Conservation (phyloP, 2,329 filamentous ascomycete genomes). For the Pyrenophora teres region DNA sequence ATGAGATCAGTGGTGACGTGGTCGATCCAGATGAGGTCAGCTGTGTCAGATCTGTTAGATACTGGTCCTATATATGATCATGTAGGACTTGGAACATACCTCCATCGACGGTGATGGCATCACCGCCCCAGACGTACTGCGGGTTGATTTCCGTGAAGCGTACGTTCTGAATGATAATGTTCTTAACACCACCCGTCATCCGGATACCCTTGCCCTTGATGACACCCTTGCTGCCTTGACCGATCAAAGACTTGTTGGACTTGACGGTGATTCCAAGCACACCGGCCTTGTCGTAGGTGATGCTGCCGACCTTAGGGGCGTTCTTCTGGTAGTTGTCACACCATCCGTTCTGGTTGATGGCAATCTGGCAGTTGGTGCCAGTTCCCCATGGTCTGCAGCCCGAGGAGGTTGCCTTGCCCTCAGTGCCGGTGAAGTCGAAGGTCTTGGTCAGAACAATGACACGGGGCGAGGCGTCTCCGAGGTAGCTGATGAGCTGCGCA, state of each 20-base stretch:
- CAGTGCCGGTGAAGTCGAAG: slow-evolving; percentile 61
- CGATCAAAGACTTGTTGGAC: slow-evolving; percentile 64
- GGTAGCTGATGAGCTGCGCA: slow-evolving; percentile 63
- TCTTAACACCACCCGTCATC: slow-evolving; percentile 48
- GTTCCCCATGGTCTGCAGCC: slow-evolving; percentile 60
- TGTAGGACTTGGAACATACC: slow-evolving; percentile 23
- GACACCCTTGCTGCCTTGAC: slow-evolving; percentile 57
- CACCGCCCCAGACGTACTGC: slow-evolving; percentile 44
- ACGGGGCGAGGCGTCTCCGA: slow-evolving; percentile 58
- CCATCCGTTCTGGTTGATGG: slow-evolving; percentile 65
- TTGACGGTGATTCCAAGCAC: slow-evolving; percentile 57
- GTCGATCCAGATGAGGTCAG: slow-evolving; percentile 33
- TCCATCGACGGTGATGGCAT: slow-evolving; percentile 41
- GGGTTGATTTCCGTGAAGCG: slow-evolving; percentile 53
- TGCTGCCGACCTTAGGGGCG: slow-evolving; percentile 53
- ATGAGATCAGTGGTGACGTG: slow-evolving; percentile 58
- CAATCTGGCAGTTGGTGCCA: slow-evolving; percentile 62
- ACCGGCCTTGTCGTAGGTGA: slow-evolving; percentile 58
- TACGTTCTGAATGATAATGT: slow-evolving; percentile 58
- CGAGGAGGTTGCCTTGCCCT: slow-evolving; percentile 58
- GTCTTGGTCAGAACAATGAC: slow-evolving; percentile 63
- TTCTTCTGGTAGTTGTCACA: slow-evolving; percentile 61
- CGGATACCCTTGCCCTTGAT: slow-evolving; percentile 64
- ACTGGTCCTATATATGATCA: not conserved
- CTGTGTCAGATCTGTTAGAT: slow-evolving; percentile 4